Conservation (phyloP, 2,329 filamentous ascomycete species). For the Apiospora arundinis region DNA sequence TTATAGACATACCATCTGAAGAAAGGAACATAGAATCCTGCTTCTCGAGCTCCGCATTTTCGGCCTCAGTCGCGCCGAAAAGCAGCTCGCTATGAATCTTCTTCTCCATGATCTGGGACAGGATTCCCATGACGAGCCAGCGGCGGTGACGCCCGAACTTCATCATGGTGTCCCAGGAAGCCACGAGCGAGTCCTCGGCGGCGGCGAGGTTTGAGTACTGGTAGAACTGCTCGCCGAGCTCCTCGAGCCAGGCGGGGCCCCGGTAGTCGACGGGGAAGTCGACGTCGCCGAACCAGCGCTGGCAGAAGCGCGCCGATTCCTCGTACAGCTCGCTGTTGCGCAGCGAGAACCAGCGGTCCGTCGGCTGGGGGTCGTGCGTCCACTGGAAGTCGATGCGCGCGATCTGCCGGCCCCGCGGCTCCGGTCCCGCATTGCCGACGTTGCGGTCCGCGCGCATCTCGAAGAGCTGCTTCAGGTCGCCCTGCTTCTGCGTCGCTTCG, state of each 20-base stretch:
- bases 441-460: not conserved
- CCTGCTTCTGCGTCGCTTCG: not conserved
- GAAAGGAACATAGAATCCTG: slow-evolving; percentile 40
- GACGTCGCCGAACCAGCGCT: slow-evolving; percentile 36
- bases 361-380: slow-evolving; percentile 33
- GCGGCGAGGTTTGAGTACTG: slow-evolving; percentile 42
- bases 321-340: slow-evolving; percentile 38
- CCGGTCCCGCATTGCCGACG: not conserved
- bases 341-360: slow-evolving; percentile 32
- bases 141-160: slow-evolving; percentile 37
- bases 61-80: slow-evolving; percentile 44
- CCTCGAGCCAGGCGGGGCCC: slow-evolving; percentile 34
- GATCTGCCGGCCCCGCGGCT: slow-evolving; percentile 29
- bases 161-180: slow-evolving; percentile 45
- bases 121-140: slow-evolving; percentile 44
- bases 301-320: slow-evolving; percentile 32
- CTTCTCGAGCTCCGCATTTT: slow-evolving; percentile 36
- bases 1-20: slow-evolving; percentile 40
- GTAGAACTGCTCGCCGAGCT: slow-evolving; percentile 41
- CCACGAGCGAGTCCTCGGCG: slow-evolving; percentile 41
- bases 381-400: slow-evolving; percentile 33
- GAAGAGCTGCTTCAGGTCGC: not conserved
- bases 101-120: slow-evolving; percentile 46
- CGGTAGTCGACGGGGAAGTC: slow-evolving; percentile 30
- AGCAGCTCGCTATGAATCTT: slow-evolving; percentile 46